Conservation (phyloP, 1,139 yeast genomes). For the Kazachstania sp. region DNA sequence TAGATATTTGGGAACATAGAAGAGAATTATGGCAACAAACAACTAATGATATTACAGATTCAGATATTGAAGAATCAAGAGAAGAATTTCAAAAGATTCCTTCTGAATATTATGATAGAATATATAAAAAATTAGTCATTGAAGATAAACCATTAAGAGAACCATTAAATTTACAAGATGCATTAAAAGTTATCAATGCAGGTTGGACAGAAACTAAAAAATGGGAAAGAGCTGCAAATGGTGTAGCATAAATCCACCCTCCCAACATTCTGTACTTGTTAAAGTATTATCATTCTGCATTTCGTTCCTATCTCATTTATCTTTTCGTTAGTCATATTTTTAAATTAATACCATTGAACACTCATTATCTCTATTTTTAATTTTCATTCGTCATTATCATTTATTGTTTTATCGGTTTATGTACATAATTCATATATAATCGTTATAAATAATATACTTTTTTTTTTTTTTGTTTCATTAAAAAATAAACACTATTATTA, state of each 20-base stretch:
- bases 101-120: slow-evolving; percentile 42
- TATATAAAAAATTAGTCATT: slow-evolving; percentile 51
- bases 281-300: background rate
- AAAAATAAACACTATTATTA: background rate
- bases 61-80: slow-evolving; percentile 9
- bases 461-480: background rate
- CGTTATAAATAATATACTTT: background rate
- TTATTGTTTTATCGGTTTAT: background rate
- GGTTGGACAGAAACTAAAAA: slow-evolving; percentile 63
- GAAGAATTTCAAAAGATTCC: slow-evolving; percentile 25
- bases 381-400: background rate
- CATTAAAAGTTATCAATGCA: slow-evolving; percentile 49
- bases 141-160: slow-evolving; percentile 49
- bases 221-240: slow-evolving; percentile 45
- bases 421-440: background rate
- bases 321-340: too few species aligned
- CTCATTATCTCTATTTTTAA: too few species aligned
- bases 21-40: slow-evolving; percentile 44
- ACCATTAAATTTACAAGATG: slow-evolving; percentile 53
- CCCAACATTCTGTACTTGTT: too few species aligned
- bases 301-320: too few species aligned
- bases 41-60: slow-evolving; percentile 12
- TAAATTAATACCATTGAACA: background rate
- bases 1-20: slow-evolving; percentile 50
- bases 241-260: slow-evolving; percentile 12